Percentiles rank a stretch among this genome's conserved stretches.
phyloP scores from a whole-genome alignment of 2,329 filamentous ascomycete genomes.

The Penicillium sp. region DNA sequence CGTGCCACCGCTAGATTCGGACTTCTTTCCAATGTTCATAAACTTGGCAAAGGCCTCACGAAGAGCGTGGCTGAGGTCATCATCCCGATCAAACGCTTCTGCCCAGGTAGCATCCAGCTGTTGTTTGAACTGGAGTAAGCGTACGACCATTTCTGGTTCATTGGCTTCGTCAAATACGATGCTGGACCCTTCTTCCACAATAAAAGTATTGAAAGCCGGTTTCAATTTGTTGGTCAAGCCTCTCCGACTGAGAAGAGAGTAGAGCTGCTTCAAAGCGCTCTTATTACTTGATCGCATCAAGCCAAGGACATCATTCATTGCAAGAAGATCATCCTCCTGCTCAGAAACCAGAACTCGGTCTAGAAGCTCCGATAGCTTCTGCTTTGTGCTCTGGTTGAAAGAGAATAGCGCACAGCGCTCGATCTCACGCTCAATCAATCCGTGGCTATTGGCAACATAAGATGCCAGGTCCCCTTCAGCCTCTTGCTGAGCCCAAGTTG shows the following conservation, averaged over 20 bases:
- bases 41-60: conserved; percentile 84
- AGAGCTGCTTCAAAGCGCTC: conserved; percentile 70
- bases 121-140: conserved; percentile 76
- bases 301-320: conserved; percentile 65
- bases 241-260: conserved; percentile 71
- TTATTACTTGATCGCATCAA: conserved; percentile 71
- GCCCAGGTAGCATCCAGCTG: conserved; percentile 74
- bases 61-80: conserved; percentile 73
- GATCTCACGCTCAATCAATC: conserved; percentile 69
- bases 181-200: conserved; percentile 67
- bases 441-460: conserved; percentile 70
- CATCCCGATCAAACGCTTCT: conserved; percentile 72
- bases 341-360: conserved; percentile 70
- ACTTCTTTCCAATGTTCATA: conserved; percentile 82
- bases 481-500: conserved; percentile 66
- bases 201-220: conserved; percentile 73
- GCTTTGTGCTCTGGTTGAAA: conserved; percentile 78
- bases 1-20: conserved; percentile 68
- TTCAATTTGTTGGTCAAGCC: conserved; percentile 68
- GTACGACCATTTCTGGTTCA: conserved; percentile 80
- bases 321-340: conserved; percentile 65
- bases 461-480: conserved; percentile 64
- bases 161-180: conserved; percentile 80
- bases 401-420: conserved; percentile 75
- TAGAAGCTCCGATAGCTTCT: conserved; percentile 69